Base-by-base conservation (phyloP, 2,329 filamentous ascomycete genomes). In the Coleophoma crateriformis region DNA sequence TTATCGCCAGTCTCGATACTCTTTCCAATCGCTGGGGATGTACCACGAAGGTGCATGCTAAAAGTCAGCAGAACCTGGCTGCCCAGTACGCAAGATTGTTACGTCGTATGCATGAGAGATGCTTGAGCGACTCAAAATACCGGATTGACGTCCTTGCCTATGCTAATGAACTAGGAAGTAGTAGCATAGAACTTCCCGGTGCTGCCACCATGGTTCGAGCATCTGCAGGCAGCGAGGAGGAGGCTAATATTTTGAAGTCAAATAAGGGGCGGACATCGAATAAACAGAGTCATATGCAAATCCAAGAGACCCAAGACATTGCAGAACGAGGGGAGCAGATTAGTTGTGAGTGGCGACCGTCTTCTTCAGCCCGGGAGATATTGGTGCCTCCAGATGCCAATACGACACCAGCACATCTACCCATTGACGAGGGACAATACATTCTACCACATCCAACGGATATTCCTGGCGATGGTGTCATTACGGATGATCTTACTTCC, bases 1-100 rank as follows among this genome's bases (percentile, higher is more conserved):
- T 63, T 20, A 53, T 61, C 12, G 49, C 58, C 40, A 50, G 47
- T 32, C 58, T 63, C 4, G 56, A 60, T 8, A 39, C 51, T 15
- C 61, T 63, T 50, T 56, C 59, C 19, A 47, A 44, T 15, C 45
- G 58, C 37, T 60, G 58, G 58, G 42, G 44, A 27, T 55, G 54
- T 27, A 15, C 22, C 27, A 42, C 34, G 34, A 46, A 37, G 15
- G 37, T 35, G 41, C 50, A 34, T 37, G 41, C 20, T 35, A 53
- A 17, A 41, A 48, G 22, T 20, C 45, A 46, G 33, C 45, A 17
- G 40, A 48, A 54, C 45, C 48, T 55, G 33, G 52, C 57, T 13
- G 46, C 49, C 12, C 53, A 54, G 49, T 60, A 59, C 35, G 55
- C 50, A 20, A 42, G 45, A 13, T 49, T 49, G 35, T 49, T 60